Conservation (phyloP, 768 basidiomycete species). For the Trametes cinnabarina region DNA sequence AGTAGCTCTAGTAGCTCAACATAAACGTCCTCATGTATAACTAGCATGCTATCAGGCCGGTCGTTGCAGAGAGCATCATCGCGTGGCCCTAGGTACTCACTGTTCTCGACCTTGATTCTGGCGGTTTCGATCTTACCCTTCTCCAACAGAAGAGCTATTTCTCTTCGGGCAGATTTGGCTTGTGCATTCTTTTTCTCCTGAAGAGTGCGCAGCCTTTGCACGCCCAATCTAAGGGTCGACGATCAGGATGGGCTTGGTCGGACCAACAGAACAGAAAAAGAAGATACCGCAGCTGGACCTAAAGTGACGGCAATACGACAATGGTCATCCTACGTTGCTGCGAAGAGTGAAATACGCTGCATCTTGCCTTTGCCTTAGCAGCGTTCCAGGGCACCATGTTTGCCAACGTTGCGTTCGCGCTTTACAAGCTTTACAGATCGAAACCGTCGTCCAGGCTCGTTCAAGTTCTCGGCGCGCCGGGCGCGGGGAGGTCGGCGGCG, state of each 20-base stretch:
- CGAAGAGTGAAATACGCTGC: neutral
- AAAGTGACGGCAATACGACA: neutral
- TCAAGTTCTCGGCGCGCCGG: neutral
- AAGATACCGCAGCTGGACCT: slow-evolving; percentile 50
- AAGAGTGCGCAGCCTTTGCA: slow-evolving; percentile 79
- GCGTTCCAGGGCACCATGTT: slow-evolving; percentile 57
- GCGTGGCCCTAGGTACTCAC: slow-evolving; percentile 47
- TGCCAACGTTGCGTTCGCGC: neutral
- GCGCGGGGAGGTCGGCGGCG: neutral
- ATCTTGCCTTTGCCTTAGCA: slow-evolving; percentile 55
- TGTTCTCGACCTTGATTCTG: slow-evolving; percentile 78
- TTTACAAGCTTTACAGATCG: neutral
- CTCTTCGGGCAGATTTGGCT: slow-evolving; percentile 66
- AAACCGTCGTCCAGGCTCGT: neutral
- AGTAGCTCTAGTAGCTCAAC: slow-evolving; percentile 88
- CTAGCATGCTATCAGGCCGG: slow-evolving; percentile 33
- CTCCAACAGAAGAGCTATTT: slow-evolving; percentile 80
- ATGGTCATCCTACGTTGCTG: neutral
- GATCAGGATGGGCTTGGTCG: slow-evolving; percentile 14
- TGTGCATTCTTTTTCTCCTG: slow-evolving; percentile 94
- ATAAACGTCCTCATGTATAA: slow-evolving; percentile 83
- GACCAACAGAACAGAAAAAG: slow-evolving; percentile 31
- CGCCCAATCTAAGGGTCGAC: slow-evolving; percentile 59
- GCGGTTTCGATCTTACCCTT: slow-evolving; percentile 82
- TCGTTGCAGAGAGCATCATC: neutral